phyloP scores from a whole-genome alignment of 768 basidiomycete genomes.

The Termitomyces sp. region DNA sequence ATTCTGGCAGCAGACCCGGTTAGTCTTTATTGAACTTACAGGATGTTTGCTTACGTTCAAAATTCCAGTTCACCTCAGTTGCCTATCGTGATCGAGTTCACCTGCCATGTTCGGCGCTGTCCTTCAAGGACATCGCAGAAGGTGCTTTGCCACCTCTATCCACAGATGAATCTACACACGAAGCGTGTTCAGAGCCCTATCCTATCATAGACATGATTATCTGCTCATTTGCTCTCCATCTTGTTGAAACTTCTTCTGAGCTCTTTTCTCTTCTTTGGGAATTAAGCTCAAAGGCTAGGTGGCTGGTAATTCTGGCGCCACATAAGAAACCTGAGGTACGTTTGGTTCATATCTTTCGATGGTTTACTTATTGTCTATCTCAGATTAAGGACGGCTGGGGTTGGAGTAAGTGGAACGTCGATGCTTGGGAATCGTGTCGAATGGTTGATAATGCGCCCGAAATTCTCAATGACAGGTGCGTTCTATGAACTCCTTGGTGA shows the following conservation, averaged over 20 bases:
- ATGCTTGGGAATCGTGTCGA: constrained; percentile 39
- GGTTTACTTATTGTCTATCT: background rate
- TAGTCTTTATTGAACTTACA: constrained; percentile 16
- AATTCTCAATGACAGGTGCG: constrained; percentile 46
- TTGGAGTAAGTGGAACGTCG: constrained; percentile 58
- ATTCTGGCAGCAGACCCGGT: constrained; percentile 53
- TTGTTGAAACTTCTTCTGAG: constrained; percentile 56
- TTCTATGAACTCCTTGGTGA: background rate
- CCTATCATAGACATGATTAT: constrained; percentile 54
- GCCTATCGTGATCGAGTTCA: constrained; percentile 57
- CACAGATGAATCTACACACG: constrained; percentile 10
- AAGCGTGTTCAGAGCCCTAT: background rate
- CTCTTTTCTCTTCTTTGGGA: constrained; percentile 65
- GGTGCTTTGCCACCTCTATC: constrained; percentile 42
- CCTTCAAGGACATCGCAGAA: constrained; percentile 61
- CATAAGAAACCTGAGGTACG: constrained; percentile 74
- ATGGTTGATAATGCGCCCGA: constrained; percentile 41
- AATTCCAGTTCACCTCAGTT: constrained; percentile 50
- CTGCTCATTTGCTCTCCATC: constrained; percentile 74
- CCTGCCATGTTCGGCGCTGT: constrained; percentile 51
- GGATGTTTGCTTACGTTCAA: background rate
- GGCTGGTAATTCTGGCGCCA: constrained; percentile 69
- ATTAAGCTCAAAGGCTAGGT: constrained; percentile 54
- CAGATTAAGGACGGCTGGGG: constrained; percentile 69
- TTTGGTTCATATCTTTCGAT: background rate